Percentiles rank a stretch among this genome's conserved stretches.
These are phyloP conservation scores for Entomortierella lignicola DNA, from an alignment of 192 early-diverging fungal genomes.

Conservation along the genomic window DNA sequence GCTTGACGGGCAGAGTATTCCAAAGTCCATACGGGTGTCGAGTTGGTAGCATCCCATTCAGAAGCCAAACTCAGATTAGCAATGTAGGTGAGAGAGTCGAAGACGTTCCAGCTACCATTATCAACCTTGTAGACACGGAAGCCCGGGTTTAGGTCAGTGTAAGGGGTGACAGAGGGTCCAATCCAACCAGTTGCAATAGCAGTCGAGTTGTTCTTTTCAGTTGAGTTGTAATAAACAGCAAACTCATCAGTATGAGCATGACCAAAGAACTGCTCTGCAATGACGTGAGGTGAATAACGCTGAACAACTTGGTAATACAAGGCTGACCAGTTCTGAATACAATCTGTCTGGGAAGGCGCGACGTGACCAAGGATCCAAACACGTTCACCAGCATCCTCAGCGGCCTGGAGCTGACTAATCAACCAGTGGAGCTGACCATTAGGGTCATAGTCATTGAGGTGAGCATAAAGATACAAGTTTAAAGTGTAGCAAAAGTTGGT, in stretches of 20 bases:
- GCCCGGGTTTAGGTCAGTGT: constrained; percentile 61
- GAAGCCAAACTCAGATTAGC: constrained; percentile 54
- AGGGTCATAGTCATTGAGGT: constrained; percentile 53
- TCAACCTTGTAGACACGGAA: constrained; percentile 66
- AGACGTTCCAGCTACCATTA: constrained; percentile 56
- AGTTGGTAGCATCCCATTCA: constrained; percentile 28
- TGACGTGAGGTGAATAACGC: constrained; percentile 62
- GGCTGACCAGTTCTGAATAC: constrained; percentile 59
- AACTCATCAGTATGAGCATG: constrained; percentile 64
- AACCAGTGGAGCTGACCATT: constrained; percentile 61
- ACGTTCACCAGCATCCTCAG: constrained; percentile 58
- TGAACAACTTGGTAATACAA: constrained; percentile 62
- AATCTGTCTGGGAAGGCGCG: constrained; percentile 55
- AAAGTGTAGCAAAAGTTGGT: constrained; percentile 68
- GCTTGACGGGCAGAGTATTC: constrained; percentile 60
- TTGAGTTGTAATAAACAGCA: constrained; percentile 53
- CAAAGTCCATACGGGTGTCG: constrained; percentile 55
- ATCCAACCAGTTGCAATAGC: constrained; percentile 59
- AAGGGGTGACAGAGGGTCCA: constrained; percentile 62
- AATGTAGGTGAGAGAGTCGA: constrained; percentile 60
- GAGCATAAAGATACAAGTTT: constrained; percentile 63
- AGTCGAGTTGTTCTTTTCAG: constrained; percentile 12
- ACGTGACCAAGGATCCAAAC: constrained; percentile 69
- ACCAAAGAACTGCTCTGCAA: constrained; percentile 67
- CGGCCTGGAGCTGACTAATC: constrained; percentile 56